These are phyloP conservation scores for Euphorbia corollata DNA, from an alignment of 441 rosid genomes.

Conservation along the genomic window DNA sequence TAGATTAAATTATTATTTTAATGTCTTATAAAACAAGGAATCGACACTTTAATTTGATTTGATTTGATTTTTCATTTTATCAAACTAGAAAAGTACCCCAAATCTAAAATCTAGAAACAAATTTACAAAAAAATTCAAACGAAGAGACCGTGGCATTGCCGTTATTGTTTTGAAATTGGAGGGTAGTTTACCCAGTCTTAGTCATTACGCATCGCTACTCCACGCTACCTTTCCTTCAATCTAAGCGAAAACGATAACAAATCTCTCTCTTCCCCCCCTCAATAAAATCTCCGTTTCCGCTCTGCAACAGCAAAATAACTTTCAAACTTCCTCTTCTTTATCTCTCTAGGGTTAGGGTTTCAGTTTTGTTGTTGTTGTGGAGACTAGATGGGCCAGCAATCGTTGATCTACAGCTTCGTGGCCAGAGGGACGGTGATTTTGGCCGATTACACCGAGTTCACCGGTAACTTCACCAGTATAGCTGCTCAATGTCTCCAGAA, in stretches of 20 bases:
- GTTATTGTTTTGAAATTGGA: constrained; percentile 24
- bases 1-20: neutral
- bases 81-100: neutral
- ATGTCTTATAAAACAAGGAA: constrained; percentile 9
- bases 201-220: constrained; percentile 5
- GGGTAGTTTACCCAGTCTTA: constrained; percentile 21
- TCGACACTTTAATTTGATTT: no score
- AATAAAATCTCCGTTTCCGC: constrained; percentile 17
- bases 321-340: constrained; percentile 5
- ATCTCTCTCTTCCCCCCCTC: neutral
- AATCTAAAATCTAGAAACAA: neutral
- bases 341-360: constrained; percentile 17
- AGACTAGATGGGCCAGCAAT: constrained; percentile 53
- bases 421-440: constrained; percentile 61
- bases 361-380: neutral
- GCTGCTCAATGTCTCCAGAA: constrained; percentile 75
- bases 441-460: constrained; percentile 66
- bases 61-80: neutral
- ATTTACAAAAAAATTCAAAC: constrained; percentile 13
- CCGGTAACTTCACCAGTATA: constrained; percentile 58
- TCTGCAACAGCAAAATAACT: constrained; percentile 9
- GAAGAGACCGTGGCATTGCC: constrained; percentile 35
- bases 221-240: constrained; percentile 24
- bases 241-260: neutral
- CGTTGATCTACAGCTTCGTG: constrained; percentile 70